phyloP scores from a whole-genome alignment of 2,329 filamentous ascomycete species.

The Colletotrichum filicis region DNA sequence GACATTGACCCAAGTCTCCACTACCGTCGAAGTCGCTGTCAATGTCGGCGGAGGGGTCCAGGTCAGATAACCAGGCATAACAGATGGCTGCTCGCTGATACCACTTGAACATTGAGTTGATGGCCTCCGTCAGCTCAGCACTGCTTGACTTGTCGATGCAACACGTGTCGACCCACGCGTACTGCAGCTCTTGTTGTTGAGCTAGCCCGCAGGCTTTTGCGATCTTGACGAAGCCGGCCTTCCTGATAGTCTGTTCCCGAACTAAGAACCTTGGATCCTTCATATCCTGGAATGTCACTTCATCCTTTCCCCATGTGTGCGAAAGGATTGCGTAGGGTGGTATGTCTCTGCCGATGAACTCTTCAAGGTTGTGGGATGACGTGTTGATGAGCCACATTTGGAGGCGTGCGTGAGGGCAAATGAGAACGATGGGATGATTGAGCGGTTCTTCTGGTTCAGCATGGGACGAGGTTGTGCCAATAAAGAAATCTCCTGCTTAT shows the following conservation, averaged over 20 bases:
- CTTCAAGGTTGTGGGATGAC: not conserved
- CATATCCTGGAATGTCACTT: constrained; percentile 38
- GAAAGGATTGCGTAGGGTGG: constrained; percentile 40
- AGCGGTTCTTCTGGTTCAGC: no score
- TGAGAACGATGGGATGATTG: no score
- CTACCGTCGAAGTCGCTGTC: not conserved
- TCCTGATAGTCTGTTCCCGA: not conserved
- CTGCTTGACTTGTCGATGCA: constrained; percentile 41
- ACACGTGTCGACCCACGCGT: constrained; percentile 40
- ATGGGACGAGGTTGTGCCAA: no score
- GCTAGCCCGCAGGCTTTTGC: constrained; percentile 17
- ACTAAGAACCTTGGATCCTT: not conserved
- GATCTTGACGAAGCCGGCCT: constrained; percentile 31
- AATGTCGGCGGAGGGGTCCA: not conserved
- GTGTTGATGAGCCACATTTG: constrained; percentile 8
- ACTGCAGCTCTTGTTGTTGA: not conserved
- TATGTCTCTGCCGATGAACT: not conserved
- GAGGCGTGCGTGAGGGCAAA: not conserved
- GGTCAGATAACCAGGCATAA: constrained; percentile 35
- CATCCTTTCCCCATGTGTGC: constrained; percentile 41
- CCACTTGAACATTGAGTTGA: constrained; percentile 37
- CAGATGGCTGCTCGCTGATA: constrained; percentile 35
- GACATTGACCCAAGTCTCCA: not conserved
- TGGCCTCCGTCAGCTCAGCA: constrained; percentile 37
- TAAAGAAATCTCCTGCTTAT: no score